Evolutionary conservation across 2,329 filamentous ascomycete genomes (phyloP).

Genomic region (Didymella exigua): DNA sequence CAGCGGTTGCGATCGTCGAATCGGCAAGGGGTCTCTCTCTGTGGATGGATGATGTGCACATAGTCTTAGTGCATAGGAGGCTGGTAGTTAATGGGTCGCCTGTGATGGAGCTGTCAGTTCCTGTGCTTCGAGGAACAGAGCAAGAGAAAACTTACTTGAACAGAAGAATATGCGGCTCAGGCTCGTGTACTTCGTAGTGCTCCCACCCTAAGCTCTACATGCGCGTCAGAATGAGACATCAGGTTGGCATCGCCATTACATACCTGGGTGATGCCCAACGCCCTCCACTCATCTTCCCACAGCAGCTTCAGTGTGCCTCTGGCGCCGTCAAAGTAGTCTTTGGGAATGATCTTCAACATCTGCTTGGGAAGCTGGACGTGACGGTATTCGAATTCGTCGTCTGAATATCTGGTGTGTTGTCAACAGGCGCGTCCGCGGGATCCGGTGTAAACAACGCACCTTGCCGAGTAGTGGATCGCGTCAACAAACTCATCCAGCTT

Average conservation of each 20-base stretch:
- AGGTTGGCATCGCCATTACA: slow-evolving; percentile 17
- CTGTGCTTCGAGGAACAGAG: neutral
- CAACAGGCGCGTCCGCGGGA: slow-evolving; percentile 25
- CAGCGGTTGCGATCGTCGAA: slow-evolving; percentile 16
- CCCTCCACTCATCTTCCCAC: slow-evolving; percentile 99
- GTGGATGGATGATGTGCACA: slow-evolving; percentile 9
- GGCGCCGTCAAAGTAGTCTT: slow-evolving; percentile 86
- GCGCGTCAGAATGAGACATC: slow-evolving; percentile 16
- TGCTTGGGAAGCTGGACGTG: slow-evolving; percentile 97
- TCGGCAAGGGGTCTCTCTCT: slow-evolving; percentile 14
- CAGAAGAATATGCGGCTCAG: slow-evolving; percentile 95
- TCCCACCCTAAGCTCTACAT: slow-evolving; percentile 94
- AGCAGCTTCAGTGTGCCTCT: slow-evolving; percentile 94
- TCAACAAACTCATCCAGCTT: slow-evolving; percentile 91
- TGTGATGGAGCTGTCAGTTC: slow-evolving; percentile 46
- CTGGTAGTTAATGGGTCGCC: slow-evolving; percentile 84
- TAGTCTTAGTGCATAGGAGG: slow-evolving; percentile 59
- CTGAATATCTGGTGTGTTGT: slow-evolving; percentile 75
- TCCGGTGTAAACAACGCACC: slow-evolving; percentile 61
- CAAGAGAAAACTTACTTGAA: slow-evolving; percentile 77
- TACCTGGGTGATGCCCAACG: slow-evolving; percentile 95
- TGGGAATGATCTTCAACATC: slow-evolving; percentile 96
- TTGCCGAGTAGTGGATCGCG: slow-evolving; percentile 90
- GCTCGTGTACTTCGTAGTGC: slow-evolving; percentile 98
- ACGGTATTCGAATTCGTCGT: slow-evolving; percentile 92